Evolutionary conservation across 441 rosid species (phyloP).

Genomic region (Syzygium malaccense): DNA sequence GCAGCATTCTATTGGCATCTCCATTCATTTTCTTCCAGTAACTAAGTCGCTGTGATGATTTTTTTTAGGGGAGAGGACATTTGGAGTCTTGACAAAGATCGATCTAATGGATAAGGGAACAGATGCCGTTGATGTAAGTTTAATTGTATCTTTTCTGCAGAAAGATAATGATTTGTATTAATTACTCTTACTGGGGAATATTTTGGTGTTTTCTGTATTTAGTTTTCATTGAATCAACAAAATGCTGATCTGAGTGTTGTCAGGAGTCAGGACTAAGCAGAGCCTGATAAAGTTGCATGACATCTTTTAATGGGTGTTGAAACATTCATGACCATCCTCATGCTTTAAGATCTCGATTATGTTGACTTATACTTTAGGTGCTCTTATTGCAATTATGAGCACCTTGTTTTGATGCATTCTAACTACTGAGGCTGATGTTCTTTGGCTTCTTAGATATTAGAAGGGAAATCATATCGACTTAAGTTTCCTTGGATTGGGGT

Average conservation of each 20-base stretch:
- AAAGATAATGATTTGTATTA: background rate
- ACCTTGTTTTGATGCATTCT: background rate
- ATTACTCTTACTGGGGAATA: background rate
- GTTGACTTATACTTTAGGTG: background rate
- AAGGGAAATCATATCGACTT: conserved; percentile 79
- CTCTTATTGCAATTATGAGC: background rate
- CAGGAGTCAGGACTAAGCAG: background rate
- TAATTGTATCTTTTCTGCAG: background rate
- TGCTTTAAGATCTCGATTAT: background rate
- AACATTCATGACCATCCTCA: background rate
- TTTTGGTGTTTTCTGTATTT: background rate
- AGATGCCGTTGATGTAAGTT: conserved; percentile 93
- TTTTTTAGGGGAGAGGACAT: conserved; percentile 85
- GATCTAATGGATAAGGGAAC: conserved; percentile 99
- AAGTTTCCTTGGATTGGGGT: conserved; percentile 98
- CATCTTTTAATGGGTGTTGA: background rate
- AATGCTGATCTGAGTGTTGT: background rate
- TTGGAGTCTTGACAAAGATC: conserved; percentile 95
- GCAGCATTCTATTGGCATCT: background rate
- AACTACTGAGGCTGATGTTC: background rate
- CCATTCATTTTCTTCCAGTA: background rate
- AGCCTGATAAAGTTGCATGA: background rate
- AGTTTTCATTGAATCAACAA: background rate
- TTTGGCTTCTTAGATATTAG: conserved; percentile 57
- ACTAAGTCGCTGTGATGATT: background rate